Evolutionary conservation across 2,329 filamentous ascomycete species (phyloP).

Genomic region (Coniochaeta sp.): DNA sequence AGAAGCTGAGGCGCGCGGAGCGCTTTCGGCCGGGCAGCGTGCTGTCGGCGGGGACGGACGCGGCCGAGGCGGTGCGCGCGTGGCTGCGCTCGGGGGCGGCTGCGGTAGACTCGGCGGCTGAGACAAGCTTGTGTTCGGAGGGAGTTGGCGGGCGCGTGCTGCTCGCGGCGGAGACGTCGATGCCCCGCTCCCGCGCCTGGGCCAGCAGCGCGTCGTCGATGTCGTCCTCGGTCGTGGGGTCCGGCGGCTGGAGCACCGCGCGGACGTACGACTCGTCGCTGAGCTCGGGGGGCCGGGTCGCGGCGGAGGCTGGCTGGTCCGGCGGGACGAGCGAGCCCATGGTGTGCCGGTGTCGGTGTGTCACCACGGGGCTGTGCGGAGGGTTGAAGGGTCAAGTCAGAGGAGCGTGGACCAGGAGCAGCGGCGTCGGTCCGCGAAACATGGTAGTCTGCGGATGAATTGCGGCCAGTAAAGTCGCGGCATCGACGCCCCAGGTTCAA

Average conservation of each 20-base stretch:
- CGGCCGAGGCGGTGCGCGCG: conserved; percentile 1
- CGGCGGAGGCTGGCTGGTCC: conserved; percentile 7
- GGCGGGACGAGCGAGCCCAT: conserved; percentile 17
- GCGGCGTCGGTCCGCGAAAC: not conserved
- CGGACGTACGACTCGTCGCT: conserved; percentile 29
- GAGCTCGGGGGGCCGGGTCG: conserved; percentile 24
- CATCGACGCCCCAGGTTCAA: not conserved
- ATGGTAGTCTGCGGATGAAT: conserved; percentile 1
- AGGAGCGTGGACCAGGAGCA: not conserved
- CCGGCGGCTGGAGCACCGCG: conserved; percentile 28
- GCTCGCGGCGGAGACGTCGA: conserved; percentile 16
- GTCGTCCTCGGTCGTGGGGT: conserved; percentile 27
- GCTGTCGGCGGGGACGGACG: conserved; percentile 24
- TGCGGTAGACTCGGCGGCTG: conserved; percentile 34
- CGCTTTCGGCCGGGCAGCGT: conserved; percentile 24
- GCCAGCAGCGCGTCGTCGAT: conserved; percentile 26
- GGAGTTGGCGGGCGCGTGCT: not conserved
- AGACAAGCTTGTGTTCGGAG: conserved; percentile 26
- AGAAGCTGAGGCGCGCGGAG: conserved; percentile 36
- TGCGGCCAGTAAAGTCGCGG: not conserved
- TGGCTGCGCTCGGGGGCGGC: conserved; percentile 19
- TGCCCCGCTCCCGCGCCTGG: conserved; percentile 27
- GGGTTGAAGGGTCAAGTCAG: not conserved
- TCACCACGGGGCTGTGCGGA: not conserved
- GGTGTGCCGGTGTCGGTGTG: not conserved